Percentiles rank a stretch among this genome's conserved stretches.
Conservation (phyloP, 352 stramenopile genomes). For the Blastocystis sp. region DNA sequence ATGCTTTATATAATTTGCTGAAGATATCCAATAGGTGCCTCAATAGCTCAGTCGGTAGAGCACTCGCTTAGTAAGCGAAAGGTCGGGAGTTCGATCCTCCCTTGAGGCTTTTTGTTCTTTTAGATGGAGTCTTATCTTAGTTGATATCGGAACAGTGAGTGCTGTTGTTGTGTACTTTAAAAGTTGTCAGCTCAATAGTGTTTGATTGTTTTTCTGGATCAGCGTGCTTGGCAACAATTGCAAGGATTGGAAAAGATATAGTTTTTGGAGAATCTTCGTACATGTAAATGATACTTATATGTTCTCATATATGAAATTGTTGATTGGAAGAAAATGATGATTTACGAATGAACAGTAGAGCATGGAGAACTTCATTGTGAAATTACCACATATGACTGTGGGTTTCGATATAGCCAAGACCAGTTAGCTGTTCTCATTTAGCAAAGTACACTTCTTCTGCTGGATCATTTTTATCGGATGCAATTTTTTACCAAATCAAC, state of each 20-base stretch:
- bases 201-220: neutral
- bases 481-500: too few species aligned
- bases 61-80: slow-evolving; percentile 61
- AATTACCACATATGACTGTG: too few species aligned
- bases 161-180: neutral
- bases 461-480: too few species aligned
- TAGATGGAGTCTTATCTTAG: neutral
- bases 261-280: neutral
- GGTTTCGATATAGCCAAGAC: too few species aligned
- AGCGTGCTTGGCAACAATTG: neutral
- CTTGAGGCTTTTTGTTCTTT: slow-evolving; percentile 42
- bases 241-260: neutral
- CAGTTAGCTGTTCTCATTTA: too few species aligned
- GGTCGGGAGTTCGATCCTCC: slow-evolving; percentile 56
- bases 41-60: slow-evolving; percentile 59
- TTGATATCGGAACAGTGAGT: neutral
- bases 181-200: neutral
- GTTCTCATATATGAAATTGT: neutral
- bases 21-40: neutral
- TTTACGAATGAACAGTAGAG: neutral
- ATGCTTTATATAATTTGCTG: neutral
- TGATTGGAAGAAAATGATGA: neutral
- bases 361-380: too few species aligned
- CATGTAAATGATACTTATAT: neutral
- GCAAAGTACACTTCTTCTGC: too few species aligned